Evolutionary conservation across 257 asterid genomes (phyloP).

Genomic region (Nicotiana attenuata): DNA sequence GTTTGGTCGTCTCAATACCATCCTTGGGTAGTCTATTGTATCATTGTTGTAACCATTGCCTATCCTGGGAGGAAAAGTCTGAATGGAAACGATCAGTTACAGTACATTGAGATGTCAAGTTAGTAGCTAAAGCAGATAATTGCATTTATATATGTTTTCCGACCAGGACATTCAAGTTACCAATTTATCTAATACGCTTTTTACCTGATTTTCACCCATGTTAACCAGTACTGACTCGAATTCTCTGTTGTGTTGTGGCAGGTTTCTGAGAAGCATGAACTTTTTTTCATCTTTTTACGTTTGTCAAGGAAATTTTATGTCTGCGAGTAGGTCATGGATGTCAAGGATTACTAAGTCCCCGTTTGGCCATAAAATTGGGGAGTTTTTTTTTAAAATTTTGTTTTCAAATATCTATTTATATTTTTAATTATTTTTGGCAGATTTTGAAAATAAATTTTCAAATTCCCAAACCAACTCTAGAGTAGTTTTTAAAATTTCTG

Average conservation of each 20-base stretch:
- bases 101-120: neutral
- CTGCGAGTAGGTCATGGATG: too few relatives aligned
- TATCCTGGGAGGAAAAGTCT: neutral
- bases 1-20: neutral
- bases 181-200: neutral
- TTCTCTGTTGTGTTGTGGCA: neutral
- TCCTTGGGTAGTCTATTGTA: neutral
- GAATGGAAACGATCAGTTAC: neutral
- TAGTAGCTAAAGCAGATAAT: neutral
- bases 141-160: neutral
- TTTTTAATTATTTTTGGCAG: too few relatives aligned
- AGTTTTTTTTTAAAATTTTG: too few relatives aligned
- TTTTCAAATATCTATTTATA: too few relatives aligned
- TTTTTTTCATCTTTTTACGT: too few relatives aligned
- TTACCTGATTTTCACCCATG: neutral
- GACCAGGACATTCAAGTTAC: neutral
- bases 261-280: neutral
- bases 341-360: too few relatives aligned
- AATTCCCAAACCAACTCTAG: too few relatives aligned
- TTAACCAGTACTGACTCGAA: neutral
- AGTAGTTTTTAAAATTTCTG: too few relatives aligned
- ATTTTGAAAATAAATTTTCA: too few relatives aligned
- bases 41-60: neutral
- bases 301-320: neutral
- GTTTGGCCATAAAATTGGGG: too few relatives aligned